Conservation (phyloP, 768 basidiomycete species). For the Scleroderma bovista region DNA sequence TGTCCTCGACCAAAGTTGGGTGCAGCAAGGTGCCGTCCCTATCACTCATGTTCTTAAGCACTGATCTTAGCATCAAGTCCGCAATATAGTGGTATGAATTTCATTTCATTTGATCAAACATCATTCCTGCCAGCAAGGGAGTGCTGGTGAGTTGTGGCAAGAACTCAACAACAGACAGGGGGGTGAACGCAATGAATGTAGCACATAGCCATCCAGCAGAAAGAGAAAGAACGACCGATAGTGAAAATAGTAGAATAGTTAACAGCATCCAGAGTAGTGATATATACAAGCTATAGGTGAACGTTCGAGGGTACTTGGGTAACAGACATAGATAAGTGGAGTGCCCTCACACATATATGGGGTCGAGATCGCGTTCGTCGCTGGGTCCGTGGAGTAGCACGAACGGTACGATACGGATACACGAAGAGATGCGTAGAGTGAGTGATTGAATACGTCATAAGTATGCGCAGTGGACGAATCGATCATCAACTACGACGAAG, state of each 20-base stretch:
- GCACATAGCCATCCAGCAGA: no score
- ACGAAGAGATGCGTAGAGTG: conserved; percentile 35
- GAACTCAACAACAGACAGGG: no score
- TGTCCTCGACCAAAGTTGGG: no score
- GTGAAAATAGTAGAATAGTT: neutral
- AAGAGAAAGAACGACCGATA: no score
- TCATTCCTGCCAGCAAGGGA: no score
- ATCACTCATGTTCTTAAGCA: no score
- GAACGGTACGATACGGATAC: conserved; percentile 66
- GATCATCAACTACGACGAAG: conserved; percentile 36
- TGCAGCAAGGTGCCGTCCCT: neutral
- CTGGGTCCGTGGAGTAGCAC: conserved; percentile 47
- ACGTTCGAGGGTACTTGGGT: neutral
- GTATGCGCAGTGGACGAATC: conserved; percentile 29
- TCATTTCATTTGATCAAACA: no score
- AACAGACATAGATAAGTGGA: conserved; percentile 6
- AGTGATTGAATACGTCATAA: conserved; percentile 27
- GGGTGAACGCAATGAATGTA: no score
- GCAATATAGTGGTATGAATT: no score
- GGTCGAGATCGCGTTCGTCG: conserved; percentile 62
- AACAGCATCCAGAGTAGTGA: neutral
- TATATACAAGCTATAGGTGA: neutral
- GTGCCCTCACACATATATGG: conserved; percentile 20
- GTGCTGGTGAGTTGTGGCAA: no score
- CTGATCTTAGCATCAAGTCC: no score